Evolutionary conservation across 805 yeast species (phyloP), one percentile per base, ranked within the genome.

Genomic region (Diddensiella caesifluorescens): DNA sequence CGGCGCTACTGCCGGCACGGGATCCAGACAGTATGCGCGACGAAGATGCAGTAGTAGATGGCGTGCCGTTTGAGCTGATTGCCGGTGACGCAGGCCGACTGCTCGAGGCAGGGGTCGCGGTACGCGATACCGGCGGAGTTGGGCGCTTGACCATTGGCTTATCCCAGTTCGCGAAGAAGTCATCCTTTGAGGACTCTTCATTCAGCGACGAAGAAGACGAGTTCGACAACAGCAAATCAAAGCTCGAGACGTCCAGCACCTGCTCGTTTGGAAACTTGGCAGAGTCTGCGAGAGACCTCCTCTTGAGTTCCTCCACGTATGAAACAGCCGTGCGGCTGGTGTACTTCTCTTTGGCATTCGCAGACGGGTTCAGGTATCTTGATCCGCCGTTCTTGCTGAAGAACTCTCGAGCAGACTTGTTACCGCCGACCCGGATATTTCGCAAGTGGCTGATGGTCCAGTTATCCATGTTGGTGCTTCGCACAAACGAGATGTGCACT

Each of bases 401-500:
- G 57, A 75, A 92, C 44, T 86, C 95, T 49, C 80, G 80, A 35
- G 95, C 95, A 39, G 72, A 74, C 55, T 81, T 80, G 63, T 92
- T 92, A 21, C 97, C 98, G 51, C 97, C 97, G 47, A 84, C 79
- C 61, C 89, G 87, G 77, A 92, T 87, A 61, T 86, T 77, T 56
- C 98, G 78, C 59, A 92, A 71, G 63, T 92, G 95, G 56, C 77
- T 79, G 55, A 88, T 75, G 31, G 89, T 80, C 98, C 98, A 92
- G 62, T 87, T 84, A 65, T 92, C 98, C 68, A 92, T 72, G 51
- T 81, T 84, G 22, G 92, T 77, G 22, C 96, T 86, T 61, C 88
- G 86, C 45, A 92, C 97, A 69, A 92, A 92, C 28, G 97, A 78
- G 56, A 92, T 81, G 62, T 92, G 98, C 28, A 89, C 97, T 46